phyloP scores from a whole-genome alignment of 148 eudicot genomes.

The Spergularia bocconei region DNA sequence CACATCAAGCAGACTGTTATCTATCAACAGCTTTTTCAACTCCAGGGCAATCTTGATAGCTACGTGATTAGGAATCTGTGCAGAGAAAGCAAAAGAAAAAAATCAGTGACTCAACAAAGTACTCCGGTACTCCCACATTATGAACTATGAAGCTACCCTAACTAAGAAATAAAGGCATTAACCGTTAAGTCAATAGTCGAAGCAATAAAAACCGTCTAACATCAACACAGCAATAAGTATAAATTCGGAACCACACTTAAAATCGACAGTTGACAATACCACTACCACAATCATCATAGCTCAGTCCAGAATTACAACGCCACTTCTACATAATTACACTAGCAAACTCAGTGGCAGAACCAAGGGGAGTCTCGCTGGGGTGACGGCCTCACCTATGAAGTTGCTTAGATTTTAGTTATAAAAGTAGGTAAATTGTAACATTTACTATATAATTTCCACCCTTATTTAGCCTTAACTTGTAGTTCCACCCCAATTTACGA shows the following conservation, averaged over 20 bases:
- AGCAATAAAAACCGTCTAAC: not conserved
- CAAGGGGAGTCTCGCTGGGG: too few relatives aligned
- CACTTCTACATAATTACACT: not conserved
- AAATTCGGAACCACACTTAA: not conserved
- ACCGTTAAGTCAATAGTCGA: not conserved
- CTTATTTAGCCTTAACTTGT: too few relatives aligned
- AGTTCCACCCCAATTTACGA: too few relatives aligned
- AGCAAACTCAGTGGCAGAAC: not conserved
- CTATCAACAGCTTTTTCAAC: conserved; percentile 87
- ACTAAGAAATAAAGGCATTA: not conserved
- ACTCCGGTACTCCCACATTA: too few relatives aligned
- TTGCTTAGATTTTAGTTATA: too few relatives aligned
- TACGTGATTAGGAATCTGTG: conserved; percentile 95
- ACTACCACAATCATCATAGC: not conserved
- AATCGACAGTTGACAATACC: not conserved
- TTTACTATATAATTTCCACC: too few relatives aligned
- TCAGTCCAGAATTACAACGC: not conserved
- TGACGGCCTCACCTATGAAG: too few relatives aligned
- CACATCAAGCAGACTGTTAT: conserved; percentile 97
- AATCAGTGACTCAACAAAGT: not conserved
- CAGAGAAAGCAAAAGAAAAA: not conserved
- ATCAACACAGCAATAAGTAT: not conserved
- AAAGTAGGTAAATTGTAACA: too few relatives aligned
- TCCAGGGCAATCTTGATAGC: conserved; percentile 97
- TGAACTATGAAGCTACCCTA: too few relatives aligned